Evolutionary conservation across 495 filamentous ascomycete genomes (phyloP), one percentile per base, ranked within the genome.

Genomic region (Penicillium verhagenii): DNA sequence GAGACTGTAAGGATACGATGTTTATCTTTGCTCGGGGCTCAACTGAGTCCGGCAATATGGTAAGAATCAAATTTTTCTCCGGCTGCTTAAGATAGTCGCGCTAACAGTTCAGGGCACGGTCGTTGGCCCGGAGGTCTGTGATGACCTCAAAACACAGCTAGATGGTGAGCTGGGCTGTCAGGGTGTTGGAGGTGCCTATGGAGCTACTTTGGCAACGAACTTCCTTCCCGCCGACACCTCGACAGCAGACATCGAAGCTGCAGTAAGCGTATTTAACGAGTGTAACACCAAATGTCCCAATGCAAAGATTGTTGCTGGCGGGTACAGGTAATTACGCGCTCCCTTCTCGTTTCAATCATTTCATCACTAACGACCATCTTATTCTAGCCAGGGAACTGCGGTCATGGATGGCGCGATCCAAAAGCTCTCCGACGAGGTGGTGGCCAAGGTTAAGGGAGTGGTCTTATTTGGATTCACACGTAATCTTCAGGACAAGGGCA

Each of bases 391-490:
- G 63, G 82, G 82, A 49, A 78, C 79, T 6, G 80, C 81, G 16
- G 67, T 85, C 44, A 72, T 75, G 37, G 73, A 81, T 50, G 69
- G 68, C 37, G 69, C 80, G 10, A 69, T 82, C 47, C 65, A 75
- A 47, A 50, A 62, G n/a, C 68, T 77, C 6, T 60, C 64, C n/a
- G 54, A 67, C 1, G 56, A 60, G 20, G 72, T 80, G 28, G 64
- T 68, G 44, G 61, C 73, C 46, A 70, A 75, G 61, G 75, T 84
- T 53, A 75, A 72, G 37, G 79, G 76, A 21, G 79, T 79, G 11
- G 74, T 82, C 18, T 69, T 79, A 1, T 84, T 76, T 43, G 81
- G 82, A 2, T 79, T 82, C 60, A 83, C 81, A 24, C 76, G 80
- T 60, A 82, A 82, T 61, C 52, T 70, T 46, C 78, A 80, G 61